A percentile compares a stretch with the other conserved stretches of the same genome.
Conservation (phyloP, 2,329 filamentous ascomycete species). For the Fusarium drepaniforme region DNA sequence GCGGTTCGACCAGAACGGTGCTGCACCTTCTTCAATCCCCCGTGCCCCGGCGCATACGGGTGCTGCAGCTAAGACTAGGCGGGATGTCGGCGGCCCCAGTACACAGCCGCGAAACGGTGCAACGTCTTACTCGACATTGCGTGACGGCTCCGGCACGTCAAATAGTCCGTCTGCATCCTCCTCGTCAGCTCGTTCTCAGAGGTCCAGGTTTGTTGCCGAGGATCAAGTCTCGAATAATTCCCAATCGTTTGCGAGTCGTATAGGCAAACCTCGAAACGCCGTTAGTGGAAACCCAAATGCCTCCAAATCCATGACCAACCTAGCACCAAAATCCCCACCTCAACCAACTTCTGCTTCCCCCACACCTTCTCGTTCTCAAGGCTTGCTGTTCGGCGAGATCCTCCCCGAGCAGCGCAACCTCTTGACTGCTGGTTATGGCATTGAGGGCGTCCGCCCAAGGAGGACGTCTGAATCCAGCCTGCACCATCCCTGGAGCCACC, state of each 20-base stretch:
- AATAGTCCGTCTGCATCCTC: conserved; percentile 32
- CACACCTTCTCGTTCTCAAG: conserved; percentile 54
- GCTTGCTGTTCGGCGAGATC: conserved; percentile 82
- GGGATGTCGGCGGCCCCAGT: conserved; percentile 48
- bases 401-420: conserved; percentile 68
- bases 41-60: conserved; percentile 52
- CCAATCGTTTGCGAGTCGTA: conserved; percentile 71
- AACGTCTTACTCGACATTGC: conserved; percentile 56
- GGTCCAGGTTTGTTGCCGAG: conserved; percentile 61
- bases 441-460: conserved; percentile 64
- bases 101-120: conserved; percentile 51
- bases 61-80: conserved; percentile 48
- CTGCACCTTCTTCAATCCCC: conserved; percentile 47
- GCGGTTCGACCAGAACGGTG: conserved; percentile 77
- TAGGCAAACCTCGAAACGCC: conserved; percentile 62
- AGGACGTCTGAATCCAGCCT: conserved; percentile 81
- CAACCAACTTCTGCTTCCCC: conserved; percentile 51
- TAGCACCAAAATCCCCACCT: conserved; percentile 48
- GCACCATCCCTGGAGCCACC: conserved; percentile 62
- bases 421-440: conserved; percentile 70
- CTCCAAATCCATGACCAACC: conserved; percentile 51
- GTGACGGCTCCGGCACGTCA: conserved; percentile 47
- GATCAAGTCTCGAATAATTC: conserved; percentile 66
- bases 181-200: conserved; percentile 53
- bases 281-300: conserved; percentile 49